phyloP scores from a whole-genome alignment of 345 rosid genomes.

The Pistacia atlantica region DNA sequence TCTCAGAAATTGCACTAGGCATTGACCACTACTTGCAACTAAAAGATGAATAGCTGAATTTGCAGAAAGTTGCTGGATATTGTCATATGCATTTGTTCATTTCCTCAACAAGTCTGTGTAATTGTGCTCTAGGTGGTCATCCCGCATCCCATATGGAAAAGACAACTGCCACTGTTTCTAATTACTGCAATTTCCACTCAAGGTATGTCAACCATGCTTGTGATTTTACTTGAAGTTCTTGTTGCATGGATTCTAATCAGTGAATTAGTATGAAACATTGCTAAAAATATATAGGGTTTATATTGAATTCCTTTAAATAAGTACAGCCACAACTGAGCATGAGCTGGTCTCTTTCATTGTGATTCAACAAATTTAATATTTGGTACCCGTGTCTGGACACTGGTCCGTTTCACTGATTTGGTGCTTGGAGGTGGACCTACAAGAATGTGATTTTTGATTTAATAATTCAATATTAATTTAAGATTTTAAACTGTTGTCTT shows the following conservation, averaged over 20 bases:
- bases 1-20: not conserved
- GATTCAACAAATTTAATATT: not conserved
- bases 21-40: not conserved
- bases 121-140: not conserved
- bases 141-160: not conserved
- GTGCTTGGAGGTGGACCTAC: conserved; percentile 21
- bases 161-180: not conserved
- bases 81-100: not conserved
- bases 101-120: not conserved
- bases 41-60: not conserved
- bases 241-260: not conserved
- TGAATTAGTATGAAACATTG: not conserved
- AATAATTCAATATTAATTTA: too few species aligned
- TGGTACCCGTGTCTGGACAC: conserved; percentile 15
- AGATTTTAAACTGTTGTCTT: not conserved
- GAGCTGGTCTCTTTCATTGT: conserved; percentile 6
- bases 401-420: conserved; percentile 17
- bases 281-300: not conserved
- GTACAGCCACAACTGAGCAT: conserved; percentile 3
- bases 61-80: not conserved
- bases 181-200: not conserved
- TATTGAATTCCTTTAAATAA: not conserved
- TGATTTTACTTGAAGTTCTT: not conserved
- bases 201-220: not conserved
- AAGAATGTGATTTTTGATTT: conserved; percentile 1